phyloP scores from a whole-genome alignment of 2,329 filamentous ascomycete species.

The Cryphonectria radicalis region DNA sequence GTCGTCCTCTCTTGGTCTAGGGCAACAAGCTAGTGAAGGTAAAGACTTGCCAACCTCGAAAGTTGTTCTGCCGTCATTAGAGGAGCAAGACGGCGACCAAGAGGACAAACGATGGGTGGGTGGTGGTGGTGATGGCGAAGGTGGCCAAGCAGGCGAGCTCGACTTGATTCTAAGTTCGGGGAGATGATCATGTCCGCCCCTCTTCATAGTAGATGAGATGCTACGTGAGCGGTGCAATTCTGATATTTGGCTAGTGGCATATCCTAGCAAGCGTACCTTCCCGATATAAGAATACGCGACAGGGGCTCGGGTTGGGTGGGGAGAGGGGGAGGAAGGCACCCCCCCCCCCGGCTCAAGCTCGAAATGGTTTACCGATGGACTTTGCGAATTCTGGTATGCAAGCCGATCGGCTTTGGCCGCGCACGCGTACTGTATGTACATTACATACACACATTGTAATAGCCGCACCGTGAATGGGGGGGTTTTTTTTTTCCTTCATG shows the following conservation, averaged over 20 bases:
- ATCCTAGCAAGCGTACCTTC: background rate
- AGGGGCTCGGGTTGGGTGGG: no score
- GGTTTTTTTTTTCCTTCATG: background rate
- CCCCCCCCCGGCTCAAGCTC: background rate
- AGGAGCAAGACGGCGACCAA: no score
- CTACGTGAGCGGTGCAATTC: background rate
- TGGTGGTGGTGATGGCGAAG: background rate
- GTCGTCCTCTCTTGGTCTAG: background rate
- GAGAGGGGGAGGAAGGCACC: background rate
- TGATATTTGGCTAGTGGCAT: conserved; percentile 6
- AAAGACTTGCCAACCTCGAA: background rate
- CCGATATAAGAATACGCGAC: background rate
- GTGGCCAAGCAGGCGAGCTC: background rate
- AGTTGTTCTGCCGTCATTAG: background rate
- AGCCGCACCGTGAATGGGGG: background rate
- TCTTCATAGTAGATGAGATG: background rate
- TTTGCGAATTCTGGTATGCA: background rate
- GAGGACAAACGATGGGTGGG: no score
- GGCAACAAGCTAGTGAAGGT: background rate
- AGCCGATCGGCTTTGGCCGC: background rate
- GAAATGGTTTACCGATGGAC: background rate
- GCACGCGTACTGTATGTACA: background rate
- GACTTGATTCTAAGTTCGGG: background rate
- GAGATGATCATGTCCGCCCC: background rate
- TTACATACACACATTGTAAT: background rate